phyloP scores from a whole-genome alignment of 2,329 filamentous ascomycete genomes.

The Phoma sp. region DNA sequence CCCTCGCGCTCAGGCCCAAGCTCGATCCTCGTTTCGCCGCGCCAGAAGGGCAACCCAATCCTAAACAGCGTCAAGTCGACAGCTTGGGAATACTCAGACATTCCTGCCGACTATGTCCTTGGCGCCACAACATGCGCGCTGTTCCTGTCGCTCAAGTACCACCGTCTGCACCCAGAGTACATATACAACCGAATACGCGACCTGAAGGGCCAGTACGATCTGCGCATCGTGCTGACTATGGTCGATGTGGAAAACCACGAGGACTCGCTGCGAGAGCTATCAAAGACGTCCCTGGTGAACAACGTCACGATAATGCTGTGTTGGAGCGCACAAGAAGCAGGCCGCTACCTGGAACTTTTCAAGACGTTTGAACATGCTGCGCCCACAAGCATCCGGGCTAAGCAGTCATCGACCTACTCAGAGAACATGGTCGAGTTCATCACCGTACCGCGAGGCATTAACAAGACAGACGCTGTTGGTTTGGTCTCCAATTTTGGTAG shows the following conservation, averaged over 20 bases:
- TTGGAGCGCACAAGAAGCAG: constrained; percentile 94
- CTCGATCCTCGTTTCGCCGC: constrained; percentile 85
- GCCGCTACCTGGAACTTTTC: constrained; percentile 91
- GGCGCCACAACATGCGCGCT: constrained; percentile 88
- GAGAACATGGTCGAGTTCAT: constrained; percentile 92
- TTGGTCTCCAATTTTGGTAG: constrained; percentile 93
- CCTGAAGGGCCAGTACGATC: constrained; percentile 82
- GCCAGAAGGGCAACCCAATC: constrained; percentile 95
- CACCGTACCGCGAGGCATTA: constrained; percentile 86
- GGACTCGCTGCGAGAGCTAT: constrained; percentile 85
- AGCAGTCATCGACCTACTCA: constrained; percentile 82
- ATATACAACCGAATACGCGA: constrained; percentile 91
- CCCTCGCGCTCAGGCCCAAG: constrained; percentile 71
- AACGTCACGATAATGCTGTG: constrained; percentile 91
- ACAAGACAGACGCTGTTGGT: constrained; percentile 92
- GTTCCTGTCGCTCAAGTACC: constrained; percentile 95
- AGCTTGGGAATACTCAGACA: constrained; percentile 96
- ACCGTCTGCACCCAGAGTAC: constrained; percentile 96
- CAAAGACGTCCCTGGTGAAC: constrained; percentile 91
- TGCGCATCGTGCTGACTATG: constrained; percentile 87
- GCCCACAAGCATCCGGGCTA: constrained; percentile 79
- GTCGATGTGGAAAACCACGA: constrained; percentile 97
- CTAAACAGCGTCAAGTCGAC: constrained; percentile 81
- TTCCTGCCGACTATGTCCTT: constrained; percentile 91
- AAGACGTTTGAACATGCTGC: constrained; percentile 93